phyloP scores from a whole-genome alignment of 2,329 filamentous ascomycete genomes.

The Alternaria arbusti region DNA sequence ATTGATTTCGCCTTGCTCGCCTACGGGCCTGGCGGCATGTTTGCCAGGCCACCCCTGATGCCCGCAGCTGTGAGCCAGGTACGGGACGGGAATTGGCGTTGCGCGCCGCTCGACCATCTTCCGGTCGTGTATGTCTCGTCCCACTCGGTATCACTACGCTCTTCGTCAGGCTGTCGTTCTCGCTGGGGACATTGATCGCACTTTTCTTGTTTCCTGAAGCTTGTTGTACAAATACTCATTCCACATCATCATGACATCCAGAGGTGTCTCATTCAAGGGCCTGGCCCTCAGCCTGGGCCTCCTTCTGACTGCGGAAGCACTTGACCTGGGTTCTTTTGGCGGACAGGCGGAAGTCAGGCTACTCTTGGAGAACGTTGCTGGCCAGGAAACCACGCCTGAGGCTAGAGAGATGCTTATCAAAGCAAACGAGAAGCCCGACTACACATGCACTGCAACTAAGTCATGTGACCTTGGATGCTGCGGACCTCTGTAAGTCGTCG shows the following conservation, averaged over 20 bases:
- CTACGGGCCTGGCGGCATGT: not conserved
- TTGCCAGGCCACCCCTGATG: not conserved
- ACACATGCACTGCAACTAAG: not conserved
- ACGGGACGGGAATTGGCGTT: not conserved
- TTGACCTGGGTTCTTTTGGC: constrained; percentile 1
- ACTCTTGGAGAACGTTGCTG: constrained; percentile 1
- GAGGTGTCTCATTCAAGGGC: not conserved
- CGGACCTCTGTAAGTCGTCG: not conserved
- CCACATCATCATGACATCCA: not conserved
- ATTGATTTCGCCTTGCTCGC: not conserved
- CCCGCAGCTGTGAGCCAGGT: not conserved
- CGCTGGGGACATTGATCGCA: not conserved
- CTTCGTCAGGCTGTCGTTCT: not conserved
- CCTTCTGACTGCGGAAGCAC: not conserved
- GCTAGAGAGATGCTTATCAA: constrained; percentile 4
- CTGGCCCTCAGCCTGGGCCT: not conserved
- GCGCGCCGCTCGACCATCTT: not conserved
- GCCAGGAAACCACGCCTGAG: not conserved
- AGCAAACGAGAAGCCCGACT: not conserved
- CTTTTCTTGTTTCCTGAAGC: not conserved
- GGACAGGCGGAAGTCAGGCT: constrained; percentile 3
- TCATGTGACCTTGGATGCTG: not conserved
- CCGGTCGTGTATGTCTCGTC: not conserved
- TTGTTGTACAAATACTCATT: not conserved
- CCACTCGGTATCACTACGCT: not conserved